Evolutionary conservation across 2,329 filamentous ascomycete genomes (phyloP), one percentile per base, ranked within the genome.

Genomic region (Fusarium virguliforme): DNA sequence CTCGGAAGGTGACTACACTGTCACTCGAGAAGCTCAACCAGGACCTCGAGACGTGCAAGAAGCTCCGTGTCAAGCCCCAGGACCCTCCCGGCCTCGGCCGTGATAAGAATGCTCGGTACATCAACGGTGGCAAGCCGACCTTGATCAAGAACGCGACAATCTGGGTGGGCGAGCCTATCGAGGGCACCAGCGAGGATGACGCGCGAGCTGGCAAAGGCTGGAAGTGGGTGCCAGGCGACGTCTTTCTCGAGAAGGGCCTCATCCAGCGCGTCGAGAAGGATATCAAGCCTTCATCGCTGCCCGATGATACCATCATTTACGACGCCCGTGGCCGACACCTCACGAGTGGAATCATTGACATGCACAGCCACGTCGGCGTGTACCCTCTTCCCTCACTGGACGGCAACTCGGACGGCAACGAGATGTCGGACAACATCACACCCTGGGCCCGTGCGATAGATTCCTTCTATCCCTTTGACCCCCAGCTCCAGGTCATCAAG

Each of bases 391-490:
- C 90, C 0, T 77, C 75, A 3, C 82, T 91, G 2, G 62, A 73
- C 2, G 89, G 88, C 18, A 87, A 84, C 65, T 81, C 84, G 0
- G 91, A 93, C 70, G 84, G 81, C 59, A 93, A 93, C 72, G 91
- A 93, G 78, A 79, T 90, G 72, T 89, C 87, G 2, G 81, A 82
- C 35, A 88, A 91, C 73, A 88, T 91, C 61, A 92, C 91, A 0
- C 91, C 91, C 0, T 93, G 88, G 75, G 89, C 91, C 6, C 87
- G 90, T 22, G 88, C 89, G 8, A 88, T 92, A 46, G 91, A 93
- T 74, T 88, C 85, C 3, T 80, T 93, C 37, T 85, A 91, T 72
- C 88, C 90, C 0, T 81, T 88, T 12, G 91, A 92, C 74, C 86
- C 85, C 13, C 90, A 92, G 72, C 86, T 92, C 10, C 85, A 90